A percentile compares a stretch with the other conserved stretches of the same genome.
These are phyloP conservation scores for Trichophyton benhamiae DNA, from an alignment of 2,329 filamentous ascomycete genomes.

Conservation along the genomic window DNA sequence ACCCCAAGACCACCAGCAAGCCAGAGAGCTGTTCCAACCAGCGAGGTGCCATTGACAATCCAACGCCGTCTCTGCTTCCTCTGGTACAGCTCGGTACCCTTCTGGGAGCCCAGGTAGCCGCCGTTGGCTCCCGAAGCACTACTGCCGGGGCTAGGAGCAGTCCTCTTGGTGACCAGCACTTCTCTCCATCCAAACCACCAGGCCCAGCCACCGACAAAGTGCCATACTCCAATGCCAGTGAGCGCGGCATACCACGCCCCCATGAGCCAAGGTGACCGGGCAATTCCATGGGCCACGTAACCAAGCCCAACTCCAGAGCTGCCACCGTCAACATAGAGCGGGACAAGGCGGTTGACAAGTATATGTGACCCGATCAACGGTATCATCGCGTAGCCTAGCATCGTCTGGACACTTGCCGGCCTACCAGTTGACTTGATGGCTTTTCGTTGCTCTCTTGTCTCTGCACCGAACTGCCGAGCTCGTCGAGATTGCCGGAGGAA, in stretches of 20 bases:
- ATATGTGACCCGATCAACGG: conserved; percentile 59
- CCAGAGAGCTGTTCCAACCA: conserved; percentile 55
- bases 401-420: conserved; percentile 53
- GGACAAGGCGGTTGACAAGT: conserved; percentile 62
- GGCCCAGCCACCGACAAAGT: conserved; percentile 76
- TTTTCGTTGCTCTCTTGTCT: conserved; percentile 41
- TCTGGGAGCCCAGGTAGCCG: conserved; percentile 28
- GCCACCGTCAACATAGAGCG: conserved; percentile 65
- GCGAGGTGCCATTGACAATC: conserved; percentile 53
- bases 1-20: conserved; percentile 68
- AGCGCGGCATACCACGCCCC: conserved; percentile 58
- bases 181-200: conserved; percentile 56
- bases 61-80: conserved; percentile 55
- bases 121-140: conserved; percentile 19
- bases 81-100: conserved; percentile 41
- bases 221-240: conserved; percentile 55
- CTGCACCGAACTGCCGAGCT: conserved; percentile 61
- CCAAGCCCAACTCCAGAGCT: conserved; percentile 73
- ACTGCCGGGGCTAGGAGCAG: conserved; percentile 13
- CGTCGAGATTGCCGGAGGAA: conserved; percentile 61
- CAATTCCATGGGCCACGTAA: conserved; percentile 77
- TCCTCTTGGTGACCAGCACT: conserved; percentile 23
- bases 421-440: conserved; percentile 35
- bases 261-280: conserved; percentile 54
- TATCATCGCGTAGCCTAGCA: conserved; percentile 58